Percentiles rank a stretch among this genome's conserved stretches.
Evolutionary conservation across 2,329 filamentous ascomycete genomes (phyloP).

Genomic region (Drechslerella dactyloides): DNA sequence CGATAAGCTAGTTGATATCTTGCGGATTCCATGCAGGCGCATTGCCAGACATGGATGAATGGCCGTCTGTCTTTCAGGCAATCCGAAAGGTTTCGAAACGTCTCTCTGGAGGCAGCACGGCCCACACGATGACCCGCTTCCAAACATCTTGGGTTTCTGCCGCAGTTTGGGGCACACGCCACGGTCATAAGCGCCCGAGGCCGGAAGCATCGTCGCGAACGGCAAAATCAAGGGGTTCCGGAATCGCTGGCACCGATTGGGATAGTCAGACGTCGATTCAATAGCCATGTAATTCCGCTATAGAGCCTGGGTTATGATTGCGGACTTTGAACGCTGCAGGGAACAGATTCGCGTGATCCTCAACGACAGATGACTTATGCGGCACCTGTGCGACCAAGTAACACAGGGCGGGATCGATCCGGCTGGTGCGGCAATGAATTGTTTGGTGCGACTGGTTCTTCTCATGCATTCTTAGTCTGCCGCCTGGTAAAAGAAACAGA

Average conservation of each 20-base stretch:
- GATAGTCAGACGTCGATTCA: not conserved
- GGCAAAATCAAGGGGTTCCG: not conserved
- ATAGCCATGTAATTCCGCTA: not conserved
- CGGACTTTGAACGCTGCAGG: slow-evolving; percentile 2
- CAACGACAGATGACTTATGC: too few species aligned
- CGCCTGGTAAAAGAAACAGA: too few species aligned
- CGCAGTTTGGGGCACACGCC: slow-evolving; percentile 37
- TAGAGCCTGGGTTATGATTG: not conserved
- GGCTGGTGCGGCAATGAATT: not conserved
- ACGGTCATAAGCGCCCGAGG: slow-evolving; percentile 42
- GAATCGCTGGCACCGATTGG: not conserved
- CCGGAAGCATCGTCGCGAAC: slow-evolving; percentile 1
- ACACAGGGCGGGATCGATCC: slow-evolving; percentile 8
- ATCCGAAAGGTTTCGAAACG: slow-evolving; percentile 45
- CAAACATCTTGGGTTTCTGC: slow-evolving; percentile 22
- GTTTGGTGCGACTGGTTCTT: slow-evolving; percentile 3
- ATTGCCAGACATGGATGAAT: not conserved
- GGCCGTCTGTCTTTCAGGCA: slow-evolving; percentile 21
- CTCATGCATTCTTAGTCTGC: not conserved
- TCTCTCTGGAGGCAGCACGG: slow-evolving; percentile 35
- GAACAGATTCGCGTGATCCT: slow-evolving; percentile 2
- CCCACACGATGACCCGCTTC: slow-evolving; percentile 24
- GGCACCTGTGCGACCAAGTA: slow-evolving; percentile 25
- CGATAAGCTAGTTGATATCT: not conserved
- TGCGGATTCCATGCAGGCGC: not conserved